A percentile compares a stretch with the other conserved stretches of the same genome.
phyloP scores from a whole-genome alignment of 257 asterid genomes.

The Solanum piurae region DNA sequence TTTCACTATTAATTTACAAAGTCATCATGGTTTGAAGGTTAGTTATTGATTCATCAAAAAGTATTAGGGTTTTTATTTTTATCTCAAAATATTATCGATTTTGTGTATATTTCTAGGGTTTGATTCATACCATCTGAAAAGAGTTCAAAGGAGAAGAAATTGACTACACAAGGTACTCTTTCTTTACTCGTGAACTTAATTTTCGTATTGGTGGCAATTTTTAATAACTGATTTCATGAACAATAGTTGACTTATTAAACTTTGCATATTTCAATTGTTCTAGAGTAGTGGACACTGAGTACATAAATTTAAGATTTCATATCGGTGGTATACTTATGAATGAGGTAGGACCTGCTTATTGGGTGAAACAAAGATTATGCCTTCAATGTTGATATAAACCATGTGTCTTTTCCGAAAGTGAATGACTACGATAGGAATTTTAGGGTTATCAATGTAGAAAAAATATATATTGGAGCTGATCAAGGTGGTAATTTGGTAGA shows the following conservation, averaged over 20 bases:
- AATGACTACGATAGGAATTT: background rate
- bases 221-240: background rate
- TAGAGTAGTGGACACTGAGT: too few species aligned
- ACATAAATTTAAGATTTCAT: too few species aligned
- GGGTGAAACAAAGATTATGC: background rate
- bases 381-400: background rate
- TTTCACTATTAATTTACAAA: too few species aligned
- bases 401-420: background rate
- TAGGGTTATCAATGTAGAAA: too few species aligned
- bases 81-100: background rate
- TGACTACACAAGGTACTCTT: background rate
- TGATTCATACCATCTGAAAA: background rate
- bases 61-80: too few species aligned
- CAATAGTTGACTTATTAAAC: background rate
- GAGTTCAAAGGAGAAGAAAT: background rate
- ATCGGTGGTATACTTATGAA: background rate
- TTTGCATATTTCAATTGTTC: background rate
- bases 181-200: background rate
- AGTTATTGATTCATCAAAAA: background rate
- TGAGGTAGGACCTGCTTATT: background rate
- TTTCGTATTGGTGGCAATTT: background rate
- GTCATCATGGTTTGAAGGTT: background rate
- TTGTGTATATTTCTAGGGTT: background rate
- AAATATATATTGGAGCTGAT: too few species aligned
- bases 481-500: too few species aligned